These are phyloP conservation scores for Pyrenula aspistea DNA, from an alignment of 495 filamentous ascomycete genomes.

Conservation along the genomic window DNA sequence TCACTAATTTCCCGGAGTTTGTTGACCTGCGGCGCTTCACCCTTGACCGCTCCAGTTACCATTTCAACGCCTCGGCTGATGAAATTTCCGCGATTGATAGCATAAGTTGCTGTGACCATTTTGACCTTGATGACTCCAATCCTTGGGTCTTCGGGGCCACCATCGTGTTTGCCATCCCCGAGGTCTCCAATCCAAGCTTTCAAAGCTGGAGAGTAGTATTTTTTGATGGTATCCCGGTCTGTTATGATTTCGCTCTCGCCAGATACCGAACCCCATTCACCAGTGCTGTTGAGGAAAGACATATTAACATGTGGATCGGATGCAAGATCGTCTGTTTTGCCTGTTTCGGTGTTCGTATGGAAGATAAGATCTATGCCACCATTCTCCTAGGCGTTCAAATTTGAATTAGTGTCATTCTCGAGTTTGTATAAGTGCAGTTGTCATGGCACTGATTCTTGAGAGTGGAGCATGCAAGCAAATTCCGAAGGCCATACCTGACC, in stretches of 20 bases:
- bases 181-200: conserved; percentile 89
- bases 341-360: conserved; percentile 86
- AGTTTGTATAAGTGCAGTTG: neutral
- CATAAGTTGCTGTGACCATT: conserved; percentile 32
- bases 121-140: conserved; percentile 45
- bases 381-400: conserved; percentile 64
- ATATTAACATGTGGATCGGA: conserved; percentile 72
- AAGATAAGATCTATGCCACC: conserved; percentile 81
- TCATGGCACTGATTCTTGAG: neutral
- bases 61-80: conserved; percentile 55
- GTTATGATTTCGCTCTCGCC: conserved; percentile 57
- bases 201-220: conserved; percentile 65
- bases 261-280: conserved; percentile 72
- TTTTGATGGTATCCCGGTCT: conserved; percentile 53
- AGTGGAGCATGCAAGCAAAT: neutral
- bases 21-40: conserved; percentile 61
- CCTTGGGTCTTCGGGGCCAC: conserved; percentile 66
- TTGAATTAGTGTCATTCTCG: too few relatives aligned
- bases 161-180: conserved; percentile 79
- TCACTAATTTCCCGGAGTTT: conserved; percentile 65
- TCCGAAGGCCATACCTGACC: conserved; percentile 46
- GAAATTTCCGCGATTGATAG: conserved; percentile 24
- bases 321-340: conserved; percentile 77
- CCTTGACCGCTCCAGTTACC: conserved; percentile 62
- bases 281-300: conserved; percentile 66